Base-by-base conservation (phyloP, 495 filamentous ascomycete genomes). In the Neurospora sp. region DNA sequence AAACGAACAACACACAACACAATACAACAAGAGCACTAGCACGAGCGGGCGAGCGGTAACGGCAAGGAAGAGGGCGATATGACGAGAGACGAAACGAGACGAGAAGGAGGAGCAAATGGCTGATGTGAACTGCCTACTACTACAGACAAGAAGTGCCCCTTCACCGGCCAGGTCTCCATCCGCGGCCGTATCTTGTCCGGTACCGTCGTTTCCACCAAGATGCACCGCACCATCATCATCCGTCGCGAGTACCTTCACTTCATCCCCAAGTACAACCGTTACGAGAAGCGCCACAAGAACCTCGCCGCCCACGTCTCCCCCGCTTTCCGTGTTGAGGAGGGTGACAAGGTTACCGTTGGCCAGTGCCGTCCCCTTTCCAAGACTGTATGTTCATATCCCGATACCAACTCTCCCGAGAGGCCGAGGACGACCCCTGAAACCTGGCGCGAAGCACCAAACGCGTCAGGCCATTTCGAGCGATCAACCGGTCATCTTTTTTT, bases 211-310 rank as follows among this genome's bases (percentile, higher is more conserved):
- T 97, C 94, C 76, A 99, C 96, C 83, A 98, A 98, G 92, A 98
- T 98, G 94, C 94, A 98, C 91, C 91, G 94, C 83, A 99, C 96
- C 79, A 88, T 98, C 82, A 90, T 98, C 88, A 97, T 99, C 89
- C 96, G 96, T 84, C 93, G 96, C 85, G 96, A 99, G 89, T 99
- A 98, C 88, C 94, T 99, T 77, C 96, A 98, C 90, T 98, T 92
- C 90, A 90, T 98, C 83, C 94, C 94, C 82, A 98, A 98, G 87
- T 98, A 98, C 89, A 87, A 92, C 82, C 91, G 96, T 90, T 99
- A 99, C 86, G 96, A 99, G 93, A 98, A 97, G 89, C 88, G 96
- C 81, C 96, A 99, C 91, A 98, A 97, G 92, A 99, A 99, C 90
- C 88, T 99, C 61, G 92, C 96, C 78, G 96, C 95, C 75, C 96